Conservation (phyloP, 805 yeast species). For the Kodamaea jinghongensis region DNA sequence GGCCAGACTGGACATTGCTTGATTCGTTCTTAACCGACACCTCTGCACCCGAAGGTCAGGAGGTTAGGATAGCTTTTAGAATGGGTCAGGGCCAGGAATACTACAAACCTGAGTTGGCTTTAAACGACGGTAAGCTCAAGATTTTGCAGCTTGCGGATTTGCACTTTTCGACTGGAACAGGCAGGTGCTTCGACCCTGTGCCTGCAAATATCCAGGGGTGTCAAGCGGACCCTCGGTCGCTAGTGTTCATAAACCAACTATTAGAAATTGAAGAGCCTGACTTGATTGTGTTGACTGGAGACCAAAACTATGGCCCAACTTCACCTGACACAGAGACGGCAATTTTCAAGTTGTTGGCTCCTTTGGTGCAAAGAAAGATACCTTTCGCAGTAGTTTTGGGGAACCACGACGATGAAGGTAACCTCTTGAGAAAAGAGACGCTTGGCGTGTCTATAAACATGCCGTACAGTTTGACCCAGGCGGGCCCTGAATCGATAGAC, state of each 20-base stretch:
- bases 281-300: constrained; percentile 84
- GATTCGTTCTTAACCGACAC: constrained; percentile 5
- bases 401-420: constrained; percentile 91
- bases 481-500: constrained; percentile 59
- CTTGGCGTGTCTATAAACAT: constrained; percentile 54
- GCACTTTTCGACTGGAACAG: constrained; percentile 83
- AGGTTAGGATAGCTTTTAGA: constrained; percentile 27
- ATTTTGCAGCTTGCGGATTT: constrained; percentile 88
- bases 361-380: constrained; percentile 61
- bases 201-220: constrained; percentile 57
- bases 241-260: constrained; percentile 55
- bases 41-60: constrained; percentile 8
- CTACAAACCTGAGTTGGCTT: constrained; percentile 23
- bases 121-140: constrained; percentile 58
- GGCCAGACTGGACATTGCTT: constrained; percentile 57
- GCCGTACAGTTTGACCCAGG: constrained; percentile 63
- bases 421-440: constrained; percentile 54
- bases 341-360: constrained; percentile 66
- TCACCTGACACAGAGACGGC: constrained; percentile 82
- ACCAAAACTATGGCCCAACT: constrained; percentile 78
- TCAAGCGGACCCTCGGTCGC: constrained; percentile 73
- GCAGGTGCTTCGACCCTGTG: constrained; percentile 71
- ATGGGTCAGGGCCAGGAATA: constrained; percentile 33
- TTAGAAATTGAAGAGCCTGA: constrained; percentile 80
- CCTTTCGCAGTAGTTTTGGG: constrained; percentile 89